A percentile compares a stretch with the other conserved stretches of the same genome.
Evolutionary conservation across 345 rosid genomes (phyloP).

Genomic region (Clarkia xantiana): DNA sequence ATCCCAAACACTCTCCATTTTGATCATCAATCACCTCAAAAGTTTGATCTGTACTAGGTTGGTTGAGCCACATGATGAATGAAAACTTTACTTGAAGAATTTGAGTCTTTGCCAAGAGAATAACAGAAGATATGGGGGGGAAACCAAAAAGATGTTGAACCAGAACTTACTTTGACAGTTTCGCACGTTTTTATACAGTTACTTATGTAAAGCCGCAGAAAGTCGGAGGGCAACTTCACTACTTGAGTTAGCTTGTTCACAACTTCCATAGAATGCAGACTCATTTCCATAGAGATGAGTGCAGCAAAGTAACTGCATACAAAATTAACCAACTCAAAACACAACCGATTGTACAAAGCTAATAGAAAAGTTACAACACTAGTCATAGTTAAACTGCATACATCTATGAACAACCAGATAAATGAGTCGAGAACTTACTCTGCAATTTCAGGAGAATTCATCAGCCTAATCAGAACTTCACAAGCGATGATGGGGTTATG

Average conservation of each 20-base stretch:
- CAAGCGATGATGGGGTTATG: conserved; percentile 89
- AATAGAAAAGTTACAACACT: neutral
- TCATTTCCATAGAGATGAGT: conserved; percentile 94
- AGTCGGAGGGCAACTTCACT: conserved; percentile 88
- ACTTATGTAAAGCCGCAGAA: conserved; percentile 79
- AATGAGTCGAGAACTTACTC: conserved; percentile 45
- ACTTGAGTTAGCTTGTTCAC: conserved; percentile 94
- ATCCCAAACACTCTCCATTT: too few species aligned
- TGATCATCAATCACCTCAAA: too few species aligned
- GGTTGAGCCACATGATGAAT: too few species aligned
- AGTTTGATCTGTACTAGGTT: too few species aligned
- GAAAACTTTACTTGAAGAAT: neutral
- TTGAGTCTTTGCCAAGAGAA: neutral
- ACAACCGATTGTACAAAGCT: neutral
- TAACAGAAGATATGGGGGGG: neutral
- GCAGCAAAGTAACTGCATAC: conserved; percentile 61
- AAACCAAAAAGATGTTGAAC: neutral
- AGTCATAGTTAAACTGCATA: neutral
- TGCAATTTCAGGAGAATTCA: conserved; percentile 66
- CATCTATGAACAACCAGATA: conserved; percentile 1
- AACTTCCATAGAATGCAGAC: conserved; percentile 97
- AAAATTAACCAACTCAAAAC: neutral
- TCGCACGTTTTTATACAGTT: conserved; percentile 92
- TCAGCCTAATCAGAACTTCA: conserved; percentile 82
- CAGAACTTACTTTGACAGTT: conserved; percentile 53